Evolutionary conservation across 169 alveolate genomes (phyloP).

Genomic region (Eimeria necatrix): DNA sequence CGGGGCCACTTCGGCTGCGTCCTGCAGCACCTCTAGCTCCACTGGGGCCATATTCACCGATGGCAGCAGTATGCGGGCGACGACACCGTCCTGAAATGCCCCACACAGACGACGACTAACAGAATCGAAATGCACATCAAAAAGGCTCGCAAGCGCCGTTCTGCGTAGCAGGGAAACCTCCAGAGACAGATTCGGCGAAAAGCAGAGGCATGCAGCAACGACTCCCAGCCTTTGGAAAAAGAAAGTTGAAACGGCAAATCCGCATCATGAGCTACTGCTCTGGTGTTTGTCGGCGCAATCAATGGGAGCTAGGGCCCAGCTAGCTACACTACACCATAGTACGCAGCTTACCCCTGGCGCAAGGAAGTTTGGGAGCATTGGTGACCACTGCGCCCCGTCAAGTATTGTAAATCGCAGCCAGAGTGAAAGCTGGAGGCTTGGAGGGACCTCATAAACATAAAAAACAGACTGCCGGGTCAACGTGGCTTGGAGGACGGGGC

Average conservation of each 20-base stretch:
- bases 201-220: neutral
- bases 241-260: neutral
- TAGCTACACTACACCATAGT: neutral
- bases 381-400: constrained; percentile 75
- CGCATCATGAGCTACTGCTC: neutral
- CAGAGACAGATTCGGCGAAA: neutral
- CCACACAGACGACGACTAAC: neutral
- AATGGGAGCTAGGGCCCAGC: too few relatives aligned
- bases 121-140: neutral
- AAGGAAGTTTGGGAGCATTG: constrained; percentile 55
- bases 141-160: neutral
- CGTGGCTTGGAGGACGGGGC: constrained; percentile 68
- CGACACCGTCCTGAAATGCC: constrained; percentile 76
- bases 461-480: constrained; percentile 69
- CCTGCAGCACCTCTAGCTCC: constrained; percentile 87
- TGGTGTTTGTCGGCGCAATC: neutral
- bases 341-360: constrained; percentile 13
- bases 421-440: constrained; percentile 37
- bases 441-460: constrained; percentile 75
- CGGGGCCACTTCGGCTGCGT: constrained; percentile 79
- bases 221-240: neutral
- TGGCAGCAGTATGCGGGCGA: constrained; percentile 80
- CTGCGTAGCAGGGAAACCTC: too few relatives aligned
- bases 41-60: constrained; percentile 80
- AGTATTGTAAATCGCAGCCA: constrained; percentile 63